Conservation (phyloP, 75 land plant genomes). For the Pinus albicaulis region DNA sequence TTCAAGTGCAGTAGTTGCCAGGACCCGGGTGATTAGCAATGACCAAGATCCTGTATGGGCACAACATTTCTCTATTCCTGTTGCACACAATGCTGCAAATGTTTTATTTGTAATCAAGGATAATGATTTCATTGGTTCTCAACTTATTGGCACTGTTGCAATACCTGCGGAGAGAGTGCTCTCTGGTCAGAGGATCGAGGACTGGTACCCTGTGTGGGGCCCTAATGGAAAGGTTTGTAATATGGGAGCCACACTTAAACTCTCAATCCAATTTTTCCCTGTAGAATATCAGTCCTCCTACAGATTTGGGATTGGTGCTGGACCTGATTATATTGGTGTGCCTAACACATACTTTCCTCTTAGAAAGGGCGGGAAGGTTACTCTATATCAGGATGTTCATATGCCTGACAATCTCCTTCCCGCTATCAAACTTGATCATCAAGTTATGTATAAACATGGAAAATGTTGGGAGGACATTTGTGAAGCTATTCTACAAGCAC, state of each 20-base stretch:
- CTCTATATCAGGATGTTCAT: slow-evolving; percentile 87
- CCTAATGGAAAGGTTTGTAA: slow-evolving; percentile 58
- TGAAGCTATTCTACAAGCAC: slow-evolving; percentile 62
- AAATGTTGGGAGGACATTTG: slow-evolving; percentile 85
- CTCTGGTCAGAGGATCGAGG: slow-evolving; percentile 44
- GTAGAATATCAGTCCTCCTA: slow-evolving; percentile 47
- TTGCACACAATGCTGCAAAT: slow-evolving; percentile 70
- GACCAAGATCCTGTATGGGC: slow-evolving; percentile 69
- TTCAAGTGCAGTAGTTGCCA: slow-evolving; percentile 52
- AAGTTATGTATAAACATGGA: slow-evolving; percentile 29
- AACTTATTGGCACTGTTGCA: slow-evolving; percentile 67
- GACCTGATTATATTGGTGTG: slow-evolving; percentile 56
- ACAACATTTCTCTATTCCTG: slow-evolving; percentile 79
- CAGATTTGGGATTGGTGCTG: slow-evolving; percentile 51
- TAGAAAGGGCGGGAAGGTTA: slow-evolving; percentile 56
- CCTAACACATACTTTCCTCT: slow-evolving; percentile 71
- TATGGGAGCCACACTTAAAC: slow-evolving; percentile 29
- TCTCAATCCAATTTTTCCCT: slow-evolving; percentile 57
- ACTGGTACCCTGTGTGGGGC: slow-evolving; percentile 51
- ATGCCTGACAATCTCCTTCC: slow-evolving; percentile 54
- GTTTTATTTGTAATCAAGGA: slow-evolving; percentile 77
- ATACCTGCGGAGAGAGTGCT: slow-evolving; percentile 56
- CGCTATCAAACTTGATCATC: slow-evolving; percentile 35
- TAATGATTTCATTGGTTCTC: slow-evolving; percentile 77
- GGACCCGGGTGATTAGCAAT: slow-evolving; percentile 70